phyloP scores from a whole-genome alignment of 345 rosid genomes.

The Eucalyptus tenuipes region DNA sequence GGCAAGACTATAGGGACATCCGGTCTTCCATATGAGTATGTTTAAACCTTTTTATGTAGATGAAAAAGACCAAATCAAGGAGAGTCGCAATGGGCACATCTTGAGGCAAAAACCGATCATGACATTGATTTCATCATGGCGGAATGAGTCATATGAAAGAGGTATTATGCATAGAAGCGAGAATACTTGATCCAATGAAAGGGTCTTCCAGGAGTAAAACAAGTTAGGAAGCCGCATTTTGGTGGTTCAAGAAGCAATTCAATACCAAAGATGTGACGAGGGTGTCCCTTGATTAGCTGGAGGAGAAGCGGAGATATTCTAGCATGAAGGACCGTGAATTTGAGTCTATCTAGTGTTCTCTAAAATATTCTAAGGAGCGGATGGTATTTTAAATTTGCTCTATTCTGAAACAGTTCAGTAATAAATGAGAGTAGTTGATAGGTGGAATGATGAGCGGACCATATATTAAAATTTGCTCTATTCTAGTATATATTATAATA shows the following conservation, averaged over 20 bases:
- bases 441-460: background rate
- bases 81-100: background rate
- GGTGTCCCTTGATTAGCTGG: background rate
- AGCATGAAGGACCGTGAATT: background rate
- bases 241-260: background rate
- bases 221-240: background rate
- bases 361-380: background rate
- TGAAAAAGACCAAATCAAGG: background rate
- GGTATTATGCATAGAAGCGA: rapidly evolving
- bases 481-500: too few relatives aligned
- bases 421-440: background rate
- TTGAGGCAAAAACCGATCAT: background rate
- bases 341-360: background rate
- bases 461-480: background rate
- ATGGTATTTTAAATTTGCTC: too few relatives aligned
- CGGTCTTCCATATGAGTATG: too few relatives aligned
- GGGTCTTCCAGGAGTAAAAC: background rate
- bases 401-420: too few relatives aligned
- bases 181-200: background rate
- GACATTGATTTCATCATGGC: background rate
- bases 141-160: background rate
- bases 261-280: background rate
- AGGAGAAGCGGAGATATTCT: background rate
- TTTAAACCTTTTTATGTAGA: too few relatives aligned
- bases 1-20: background rate